Percentiles rank a stretch among this genome's conserved stretches.
Conservation (phyloP, 257 asterid species). For the Ligustrum vulgare region DNA sequence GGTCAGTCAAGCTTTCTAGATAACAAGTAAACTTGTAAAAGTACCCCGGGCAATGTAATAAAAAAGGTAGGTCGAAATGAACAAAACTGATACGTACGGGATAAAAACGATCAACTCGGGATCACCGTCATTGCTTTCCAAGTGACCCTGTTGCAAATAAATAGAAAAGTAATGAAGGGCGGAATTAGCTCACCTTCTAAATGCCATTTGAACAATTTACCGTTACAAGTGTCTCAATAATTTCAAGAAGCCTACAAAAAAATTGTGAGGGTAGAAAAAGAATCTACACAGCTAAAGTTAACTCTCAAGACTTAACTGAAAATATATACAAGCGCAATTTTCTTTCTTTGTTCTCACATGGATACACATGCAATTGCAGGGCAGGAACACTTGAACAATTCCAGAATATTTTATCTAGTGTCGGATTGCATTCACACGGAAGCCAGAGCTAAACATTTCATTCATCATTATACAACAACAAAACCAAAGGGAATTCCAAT, state of each 20-base stretch:
- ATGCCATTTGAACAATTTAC: background rate
- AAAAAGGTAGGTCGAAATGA: background rate
- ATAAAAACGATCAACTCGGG: constrained; percentile 93
- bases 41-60: background rate
- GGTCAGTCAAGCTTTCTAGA: background rate
- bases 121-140: constrained; percentile 97
- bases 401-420: background rate
- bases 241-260: background rate
- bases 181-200: background rate
- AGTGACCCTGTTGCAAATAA: constrained; percentile 56
- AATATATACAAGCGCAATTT: background rate
- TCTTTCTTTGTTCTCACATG: background rate
- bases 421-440: constrained; percentile 7
- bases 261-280: background rate
- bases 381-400: background rate
- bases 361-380: background rate
- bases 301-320: background rate
- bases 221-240: background rate
- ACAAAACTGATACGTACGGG: constrained; percentile 63
- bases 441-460: background rate
- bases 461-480: background rate
- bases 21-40: background rate
- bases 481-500: constrained; percentile 1
- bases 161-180: background rate
- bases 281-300: background rate